Percentiles rank a stretch among this genome's conserved stretches.
These are phyloP conservation scores for Sporothrix schenckii DNA, from an alignment of 2,329 filamentous ascomycete genomes.

Conservation along the genomic window DNA sequence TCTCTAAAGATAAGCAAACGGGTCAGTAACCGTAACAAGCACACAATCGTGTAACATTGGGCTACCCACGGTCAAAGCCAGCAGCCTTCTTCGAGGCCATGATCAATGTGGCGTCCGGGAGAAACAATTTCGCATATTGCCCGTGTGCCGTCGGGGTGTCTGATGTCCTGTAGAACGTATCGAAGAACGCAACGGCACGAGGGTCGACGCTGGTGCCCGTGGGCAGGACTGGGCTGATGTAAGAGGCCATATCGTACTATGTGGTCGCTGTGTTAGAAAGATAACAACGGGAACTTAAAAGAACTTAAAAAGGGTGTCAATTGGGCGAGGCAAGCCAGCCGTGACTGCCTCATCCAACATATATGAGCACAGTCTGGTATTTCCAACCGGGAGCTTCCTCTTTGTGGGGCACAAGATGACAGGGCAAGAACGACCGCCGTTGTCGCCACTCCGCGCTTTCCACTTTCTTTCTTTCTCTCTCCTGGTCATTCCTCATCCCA, in stretches of 20 bases:
- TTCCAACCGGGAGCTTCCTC: background rate
- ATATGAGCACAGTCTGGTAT: slow-evolving; percentile 8
- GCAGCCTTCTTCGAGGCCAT: slow-evolving; percentile 39
- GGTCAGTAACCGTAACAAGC: background rate
- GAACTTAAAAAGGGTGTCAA: background rate
- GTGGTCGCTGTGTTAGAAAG: background rate
- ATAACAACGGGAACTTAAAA: background rate
- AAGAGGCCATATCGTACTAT: slow-evolving; percentile 25
- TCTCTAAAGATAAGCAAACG: slow-evolving; percentile 37
- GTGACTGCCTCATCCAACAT: slow-evolving; percentile 13
- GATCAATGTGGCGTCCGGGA: slow-evolving; percentile 41
- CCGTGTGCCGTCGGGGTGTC: slow-evolving; percentile 42
- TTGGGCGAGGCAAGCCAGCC: slow-evolving; percentile 9
- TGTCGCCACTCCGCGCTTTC: background rate
- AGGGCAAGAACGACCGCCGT: slow-evolving; percentile 10
- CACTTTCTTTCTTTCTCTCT: background rate
- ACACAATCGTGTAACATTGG: too few species aligned
- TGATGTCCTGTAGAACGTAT: slow-evolving; percentile 41
- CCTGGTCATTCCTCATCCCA: background rate
- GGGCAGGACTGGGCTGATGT: slow-evolving; percentile 31
- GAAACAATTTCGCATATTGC: slow-evolving; percentile 40
- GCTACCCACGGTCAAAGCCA: slow-evolving; percentile 38
- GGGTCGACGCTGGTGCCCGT: slow-evolving; percentile 35
- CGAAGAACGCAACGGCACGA: slow-evolving; percentile 40
- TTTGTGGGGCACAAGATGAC: slow-evolving; percentile 14